Evolutionary conservation across 345 rosid genomes (phyloP).

Genomic region (Physaria fendleri): DNA sequence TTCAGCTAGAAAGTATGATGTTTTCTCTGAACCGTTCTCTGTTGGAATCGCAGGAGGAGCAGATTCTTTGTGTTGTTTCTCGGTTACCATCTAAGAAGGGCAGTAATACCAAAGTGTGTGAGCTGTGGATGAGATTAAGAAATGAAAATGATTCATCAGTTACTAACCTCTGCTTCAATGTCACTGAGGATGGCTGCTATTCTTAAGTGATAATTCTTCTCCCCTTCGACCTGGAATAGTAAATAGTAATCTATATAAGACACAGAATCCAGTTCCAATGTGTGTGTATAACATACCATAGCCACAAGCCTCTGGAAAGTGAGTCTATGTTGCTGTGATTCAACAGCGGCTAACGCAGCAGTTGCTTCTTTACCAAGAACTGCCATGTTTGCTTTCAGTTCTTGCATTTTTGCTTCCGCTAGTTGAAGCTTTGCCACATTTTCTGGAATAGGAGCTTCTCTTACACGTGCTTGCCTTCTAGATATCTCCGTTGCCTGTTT

Average conservation of each 20-base stretch:
- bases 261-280: too few relatives aligned
- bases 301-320: slow-evolving; percentile 91
- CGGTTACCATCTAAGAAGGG: slow-evolving; percentile 71
- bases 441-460: slow-evolving; percentile 83
- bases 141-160: neutral
- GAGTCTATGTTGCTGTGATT: slow-evolving; percentile 82
- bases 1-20: slow-evolving; percentile 77
- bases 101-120: slow-evolving; percentile 1
- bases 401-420: slow-evolving; percentile 81
- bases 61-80: slow-evolving; percentile 91
- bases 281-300: too few relatives aligned
- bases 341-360: slow-evolving; percentile 94
- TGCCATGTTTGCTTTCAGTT: slow-evolving; percentile 83
- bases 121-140: slow-evolving; percentile 1
- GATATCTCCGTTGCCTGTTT: slow-evolving; percentile 73
- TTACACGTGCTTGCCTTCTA: slow-evolving; percentile 71
- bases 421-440: slow-evolving; percentile 86
- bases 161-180: slow-evolving; percentile 95
- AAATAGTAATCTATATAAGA: too few relatives aligned
- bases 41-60: slow-evolving; percentile 75
- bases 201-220: slow-evolving; percentile 75
- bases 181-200: slow-evolving; percentile 88
- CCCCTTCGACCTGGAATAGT: too few relatives aligned
- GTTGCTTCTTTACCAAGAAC: slow-evolving; percentile 97
- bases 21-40: slow-evolving; percentile 59